These are phyloP conservation scores for Claviceps cyperi DNA, from an alignment of 2,329 filamentous ascomycete genomes.

Conservation along the genomic window DNA sequence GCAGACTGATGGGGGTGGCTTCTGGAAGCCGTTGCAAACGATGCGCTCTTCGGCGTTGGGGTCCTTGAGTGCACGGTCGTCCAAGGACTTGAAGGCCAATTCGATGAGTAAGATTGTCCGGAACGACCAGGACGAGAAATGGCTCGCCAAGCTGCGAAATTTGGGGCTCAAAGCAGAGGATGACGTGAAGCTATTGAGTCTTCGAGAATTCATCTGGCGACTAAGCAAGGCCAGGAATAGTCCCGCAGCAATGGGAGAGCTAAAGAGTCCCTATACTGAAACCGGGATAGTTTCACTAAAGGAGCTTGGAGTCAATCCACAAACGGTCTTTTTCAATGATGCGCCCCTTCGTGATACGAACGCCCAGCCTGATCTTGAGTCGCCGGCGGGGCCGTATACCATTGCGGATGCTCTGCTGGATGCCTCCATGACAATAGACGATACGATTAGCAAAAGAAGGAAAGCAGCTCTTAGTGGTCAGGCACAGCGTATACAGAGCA, in stretches of 20 bases:
- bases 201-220: conserved; percentile 86
- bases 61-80: conserved; percentile 38
- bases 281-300: conserved; percentile 51
- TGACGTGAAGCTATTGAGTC: conserved; percentile 72
- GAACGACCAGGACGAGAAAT: conserved; percentile 88
- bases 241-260: conserved; percentile 23
- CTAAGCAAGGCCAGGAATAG: conserved; percentile 58
- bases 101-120: conserved; percentile 50
- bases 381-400: conserved; percentile 44
- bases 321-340: conserved; percentile 88
- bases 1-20: conserved; percentile 65
- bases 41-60: conserved; percentile 51
- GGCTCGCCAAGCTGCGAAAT: conserved; percentile 73
- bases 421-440: conserved; percentile 77
- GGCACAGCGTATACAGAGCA: conserved; percentile 27
- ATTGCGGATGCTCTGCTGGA: conserved; percentile 85
- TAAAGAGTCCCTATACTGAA: conserved; percentile 13
- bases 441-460: conserved; percentile 40
- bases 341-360: conserved; percentile 36
- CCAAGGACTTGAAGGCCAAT: conserved; percentile 40
- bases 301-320: conserved; percentile 61
- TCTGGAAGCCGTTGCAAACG: conserved; percentile 69
- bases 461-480: conserved; percentile 37
- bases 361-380: conserved; percentile 16
- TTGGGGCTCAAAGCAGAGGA: conserved; percentile 72